phyloP scores from a whole-genome alignment of 805 yeast species.

The Debaryomyces maramus region DNA sequence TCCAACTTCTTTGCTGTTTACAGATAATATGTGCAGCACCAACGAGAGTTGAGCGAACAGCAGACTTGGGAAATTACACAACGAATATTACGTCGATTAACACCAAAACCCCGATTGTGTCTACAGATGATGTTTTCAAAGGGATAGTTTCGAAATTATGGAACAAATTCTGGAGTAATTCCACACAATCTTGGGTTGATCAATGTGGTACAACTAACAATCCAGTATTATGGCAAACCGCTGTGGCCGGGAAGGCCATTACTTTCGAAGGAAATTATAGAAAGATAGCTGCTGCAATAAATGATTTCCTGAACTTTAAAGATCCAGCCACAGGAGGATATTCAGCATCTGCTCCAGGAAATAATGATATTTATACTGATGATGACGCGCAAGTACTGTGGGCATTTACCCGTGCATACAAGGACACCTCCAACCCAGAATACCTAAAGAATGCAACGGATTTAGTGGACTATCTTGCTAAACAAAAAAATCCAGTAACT shows the following conservation, averaged over 20 bases:
- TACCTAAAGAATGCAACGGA: constrained; percentile 11
- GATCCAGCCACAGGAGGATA: constrained; percentile 16
- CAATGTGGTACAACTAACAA: constrained; percentile 10
- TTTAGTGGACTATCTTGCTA: constrained; percentile 76
- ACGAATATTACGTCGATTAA: constrained; percentile 11
- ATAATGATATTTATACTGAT: constrained; percentile 25
- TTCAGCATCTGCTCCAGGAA: constrained; percentile 20
- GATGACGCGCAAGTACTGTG: constrained; percentile 28
- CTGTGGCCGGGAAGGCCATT: constrained; percentile 25
- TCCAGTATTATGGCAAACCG: constrained; percentile 25
- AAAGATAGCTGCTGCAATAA: constrained; percentile 8
- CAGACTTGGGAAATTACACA: too few species aligned
- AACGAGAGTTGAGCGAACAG: too few species aligned
- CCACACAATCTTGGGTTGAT: constrained; percentile 14
- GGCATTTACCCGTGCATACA: constrained; percentile 18
- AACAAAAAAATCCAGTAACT: constrained; percentile 64
- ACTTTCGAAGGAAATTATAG: constrained; percentile 8
- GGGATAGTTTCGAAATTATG: constrained; percentile 10
- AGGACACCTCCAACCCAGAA: not conserved
- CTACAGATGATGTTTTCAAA: constrained; percentile 12
- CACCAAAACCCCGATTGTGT: constrained; percentile 15
- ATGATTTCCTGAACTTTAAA: constrained; percentile 14
- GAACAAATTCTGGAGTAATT: constrained; percentile 13
- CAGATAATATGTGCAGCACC: too few species aligned
- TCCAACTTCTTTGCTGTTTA: too few species aligned